Conservation (phyloP, 1,284 basidiomycete genomes). For the Cutaneotrichosporon sp. region DNA sequence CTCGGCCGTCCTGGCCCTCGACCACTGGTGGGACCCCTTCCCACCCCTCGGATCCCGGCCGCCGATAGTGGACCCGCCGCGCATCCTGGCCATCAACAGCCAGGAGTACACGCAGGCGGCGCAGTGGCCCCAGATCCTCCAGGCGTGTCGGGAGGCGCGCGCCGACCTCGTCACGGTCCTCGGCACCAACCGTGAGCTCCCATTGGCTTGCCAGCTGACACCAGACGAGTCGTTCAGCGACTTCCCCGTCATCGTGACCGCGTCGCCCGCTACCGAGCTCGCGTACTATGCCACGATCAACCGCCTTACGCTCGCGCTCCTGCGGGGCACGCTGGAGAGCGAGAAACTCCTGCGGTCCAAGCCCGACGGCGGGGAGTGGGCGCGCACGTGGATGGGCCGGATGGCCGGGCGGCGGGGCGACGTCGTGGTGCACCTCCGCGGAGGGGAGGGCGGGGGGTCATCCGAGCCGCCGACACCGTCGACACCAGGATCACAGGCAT, state of each 20-base stretch:
- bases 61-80: constrained; percentile 38
- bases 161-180: constrained; percentile 41
- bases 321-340: constrained; percentile 28
- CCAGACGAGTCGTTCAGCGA: constrained; percentile 51
- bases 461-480: no score
- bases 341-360: constrained; percentile 27
- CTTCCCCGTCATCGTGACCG: constrained; percentile 36
- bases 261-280: constrained; percentile 23
- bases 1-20: constrained; percentile 62
- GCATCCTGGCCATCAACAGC: constrained; percentile 66
- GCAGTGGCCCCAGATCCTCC: constrained; percentile 64
- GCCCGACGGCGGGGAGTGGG: constrained; percentile 20
- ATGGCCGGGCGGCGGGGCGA: neutral
- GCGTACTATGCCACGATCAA: constrained; percentile 35
- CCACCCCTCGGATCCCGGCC: constrained; percentile 7
- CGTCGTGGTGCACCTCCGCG: neutral
- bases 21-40: constrained; percentile 77
- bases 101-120: constrained; percentile 73
- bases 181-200: constrained; percentile 42
- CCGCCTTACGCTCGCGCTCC: constrained; percentile 35
- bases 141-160: constrained; percentile 55
- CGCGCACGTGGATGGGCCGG: neutral
- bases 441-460: neutral
- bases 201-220: neutral
- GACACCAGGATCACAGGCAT: no score